Conservation (phyloP, 2,329 filamentous ascomycete genomes). For the Coniella vitis region DNA sequence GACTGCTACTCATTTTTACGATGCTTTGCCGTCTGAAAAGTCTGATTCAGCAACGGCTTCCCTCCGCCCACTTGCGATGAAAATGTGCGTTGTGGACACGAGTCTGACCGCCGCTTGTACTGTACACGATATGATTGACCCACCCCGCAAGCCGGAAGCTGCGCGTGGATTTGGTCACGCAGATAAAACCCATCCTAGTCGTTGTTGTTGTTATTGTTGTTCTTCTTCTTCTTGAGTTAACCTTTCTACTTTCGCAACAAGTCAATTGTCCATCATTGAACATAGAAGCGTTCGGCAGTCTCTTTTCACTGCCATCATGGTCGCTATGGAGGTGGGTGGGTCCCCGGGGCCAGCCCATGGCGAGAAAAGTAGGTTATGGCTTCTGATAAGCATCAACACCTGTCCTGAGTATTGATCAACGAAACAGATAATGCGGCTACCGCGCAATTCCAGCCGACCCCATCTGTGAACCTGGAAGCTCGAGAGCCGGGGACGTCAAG, state of each 20-base stretch:
- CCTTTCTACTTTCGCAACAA: neutral
- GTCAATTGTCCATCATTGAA: neutral
- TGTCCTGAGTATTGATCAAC: neutral
- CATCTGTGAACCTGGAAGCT: neutral
- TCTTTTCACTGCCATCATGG: neutral
- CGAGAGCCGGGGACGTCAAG: neutral
- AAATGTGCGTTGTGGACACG: neutral
- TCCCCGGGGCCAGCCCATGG: neutral
- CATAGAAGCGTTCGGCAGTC: neutral
- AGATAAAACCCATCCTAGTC: neutral
- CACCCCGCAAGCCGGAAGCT: neutral
- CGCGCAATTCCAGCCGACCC: neutral
- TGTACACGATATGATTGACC: neutral
- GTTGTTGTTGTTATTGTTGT: no score
- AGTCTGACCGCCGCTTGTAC: constrained; percentile 5
- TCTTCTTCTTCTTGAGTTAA: neutral
- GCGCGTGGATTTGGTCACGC: neutral
- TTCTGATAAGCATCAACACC: neutral
- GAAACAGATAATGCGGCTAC: neutral
- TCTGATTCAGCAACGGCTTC: neutral
- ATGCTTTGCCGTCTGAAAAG: neutral
- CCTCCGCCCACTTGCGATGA: neutral
- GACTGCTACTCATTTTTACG: neutral
- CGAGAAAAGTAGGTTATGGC: neutral
- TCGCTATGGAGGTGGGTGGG: neutral